A percentile compares a stretch with the other conserved stretches of the same genome.
phyloP scores from a whole-genome alignment of 352 stramenopile species.

The Globisporangium spiculum region DNA sequence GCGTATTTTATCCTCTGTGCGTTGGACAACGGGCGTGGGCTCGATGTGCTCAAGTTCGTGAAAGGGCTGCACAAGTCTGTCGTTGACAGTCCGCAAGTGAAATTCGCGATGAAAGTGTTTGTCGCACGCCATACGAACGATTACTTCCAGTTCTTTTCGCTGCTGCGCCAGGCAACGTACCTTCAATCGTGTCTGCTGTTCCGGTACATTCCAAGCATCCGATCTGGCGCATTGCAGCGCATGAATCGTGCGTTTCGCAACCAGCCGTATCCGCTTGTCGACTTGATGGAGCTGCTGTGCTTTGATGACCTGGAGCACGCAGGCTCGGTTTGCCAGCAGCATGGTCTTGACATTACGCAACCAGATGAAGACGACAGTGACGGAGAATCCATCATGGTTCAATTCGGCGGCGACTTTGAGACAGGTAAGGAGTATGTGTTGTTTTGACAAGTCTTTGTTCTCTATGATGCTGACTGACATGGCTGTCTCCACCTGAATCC shows the following conservation, averaged over 20 bases:
- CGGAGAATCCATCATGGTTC: constrained; percentile 42
- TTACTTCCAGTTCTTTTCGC: constrained; percentile 81
- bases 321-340: constrained; percentile 54
- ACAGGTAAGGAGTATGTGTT: constrained; percentile 43
- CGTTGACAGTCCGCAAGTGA: constrained; percentile 64
- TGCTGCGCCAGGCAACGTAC: constrained; percentile 73
- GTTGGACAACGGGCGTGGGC: constrained; percentile 76
- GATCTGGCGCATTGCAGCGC: constrained; percentile 63
- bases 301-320: constrained; percentile 83
- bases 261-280: constrained; percentile 60
- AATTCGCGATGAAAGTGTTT: constrained; percentile 87
- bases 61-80: constrained; percentile 64
- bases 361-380: constrained; percentile 48
- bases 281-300: constrained; percentile 66
- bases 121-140: constrained; percentile 82
- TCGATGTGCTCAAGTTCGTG: constrained; percentile 86
- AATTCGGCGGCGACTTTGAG: constrained; percentile 77
- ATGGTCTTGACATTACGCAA: constrained; percentile 57
- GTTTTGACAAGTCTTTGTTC: background rate
- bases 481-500: background rate
- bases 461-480: background rate
- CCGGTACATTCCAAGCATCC: constrained; percentile 74
- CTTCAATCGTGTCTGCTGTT: constrained; percentile 84
- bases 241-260: constrained; percentile 81
- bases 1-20: constrained; percentile 87